phyloP scores from a whole-genome alignment of 176 grass and related monocot species.

The Poa annua region DNA sequence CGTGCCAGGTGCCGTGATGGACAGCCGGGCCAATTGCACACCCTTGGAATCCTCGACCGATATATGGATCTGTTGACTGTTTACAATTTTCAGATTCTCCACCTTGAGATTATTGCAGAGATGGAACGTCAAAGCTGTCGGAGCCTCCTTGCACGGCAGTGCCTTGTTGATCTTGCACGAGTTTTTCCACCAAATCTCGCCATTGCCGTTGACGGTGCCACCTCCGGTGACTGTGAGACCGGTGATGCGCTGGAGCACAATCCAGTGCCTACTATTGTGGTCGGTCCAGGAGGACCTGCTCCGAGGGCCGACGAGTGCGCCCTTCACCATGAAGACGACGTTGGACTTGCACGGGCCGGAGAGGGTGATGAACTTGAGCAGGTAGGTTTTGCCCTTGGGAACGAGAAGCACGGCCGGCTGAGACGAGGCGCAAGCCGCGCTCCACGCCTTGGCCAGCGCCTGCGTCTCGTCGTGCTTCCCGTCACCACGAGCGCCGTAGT shows the following conservation, averaged over 20 bases:
- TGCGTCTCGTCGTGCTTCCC: conserved; percentile 53
- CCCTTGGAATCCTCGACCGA: conserved; percentile 7
- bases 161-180: conserved; percentile 53
- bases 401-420: conserved; percentile 51
- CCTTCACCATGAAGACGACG: conserved; percentile 49
- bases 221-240: conserved; percentile 54
- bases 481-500: conserved; percentile 57
- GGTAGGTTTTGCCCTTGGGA: conserved; percentile 51
- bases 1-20: conserved; percentile 1
- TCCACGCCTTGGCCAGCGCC: conserved; percentile 59
- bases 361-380: conserved; percentile 53
- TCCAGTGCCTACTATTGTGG: conserved; percentile 45
- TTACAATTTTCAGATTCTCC: conserved; percentile 19
- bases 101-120: conserved; percentile 48
- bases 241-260: conserved; percentile 26
- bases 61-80: conserved; percentile 47
- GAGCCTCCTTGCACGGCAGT: neutral
- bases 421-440: conserved; percentile 52
- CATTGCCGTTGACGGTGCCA: conserved; percentile 61
- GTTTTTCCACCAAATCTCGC: conserved; percentile 65
- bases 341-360: conserved; percentile 66
- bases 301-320: conserved; percentile 60
- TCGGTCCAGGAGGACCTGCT: conserved; percentile 43
- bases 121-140: conserved; percentile 44
- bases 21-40: neutral